A percentile compares a stretch with the other conserved stretches of the same genome.
Evolutionary conservation across 495 filamentous ascomycete genomes (phyloP).

Genomic region (Penicillium ucsense): DNA sequence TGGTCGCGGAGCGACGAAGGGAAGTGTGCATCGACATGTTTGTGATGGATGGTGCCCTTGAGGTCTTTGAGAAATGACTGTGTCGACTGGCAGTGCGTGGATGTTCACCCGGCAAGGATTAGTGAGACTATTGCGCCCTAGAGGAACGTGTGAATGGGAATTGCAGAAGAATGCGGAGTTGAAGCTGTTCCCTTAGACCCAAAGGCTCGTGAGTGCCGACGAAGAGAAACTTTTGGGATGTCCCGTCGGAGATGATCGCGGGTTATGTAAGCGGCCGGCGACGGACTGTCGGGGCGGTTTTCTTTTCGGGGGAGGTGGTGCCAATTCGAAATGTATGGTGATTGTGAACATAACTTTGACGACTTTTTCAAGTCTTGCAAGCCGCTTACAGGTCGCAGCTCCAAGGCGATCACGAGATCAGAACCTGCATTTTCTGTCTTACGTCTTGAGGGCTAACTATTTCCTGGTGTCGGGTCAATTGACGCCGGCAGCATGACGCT

Average conservation of each 20-base stretch:
- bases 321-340: too few relatives aligned
- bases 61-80: not conserved
- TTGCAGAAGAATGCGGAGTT: slow-evolving; percentile 3
- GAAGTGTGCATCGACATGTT: slow-evolving; percentile 30
- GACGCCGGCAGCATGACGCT: slow-evolving; percentile 25
- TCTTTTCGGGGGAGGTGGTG: not conserved
- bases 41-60: not conserved
- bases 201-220: slow-evolving; percentile 1
- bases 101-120: too few relatives aligned
- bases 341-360: too few relatives aligned
- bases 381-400: too few relatives aligned
- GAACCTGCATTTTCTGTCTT: not conserved
- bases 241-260: slow-evolving; percentile 13
- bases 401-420: too few relatives aligned
- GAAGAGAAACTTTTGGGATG: slow-evolving; percentile 22
- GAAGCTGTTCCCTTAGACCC: slow-evolving; percentile 8
- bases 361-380: too few relatives aligned
- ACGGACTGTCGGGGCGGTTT: slow-evolving; percentile 10
- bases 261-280: slow-evolving; percentile 16
- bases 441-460: slow-evolving; percentile 6
- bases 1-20: slow-evolving; percentile 35
- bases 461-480: slow-evolving; percentile 1
- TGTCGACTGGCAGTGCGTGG: too few relatives aligned
- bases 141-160: slow-evolving; percentile 6
- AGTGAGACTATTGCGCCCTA: not conserved